Conservation (phyloP, 108 stramenopile genomes). For the Skeletonema costatum region DNA sequence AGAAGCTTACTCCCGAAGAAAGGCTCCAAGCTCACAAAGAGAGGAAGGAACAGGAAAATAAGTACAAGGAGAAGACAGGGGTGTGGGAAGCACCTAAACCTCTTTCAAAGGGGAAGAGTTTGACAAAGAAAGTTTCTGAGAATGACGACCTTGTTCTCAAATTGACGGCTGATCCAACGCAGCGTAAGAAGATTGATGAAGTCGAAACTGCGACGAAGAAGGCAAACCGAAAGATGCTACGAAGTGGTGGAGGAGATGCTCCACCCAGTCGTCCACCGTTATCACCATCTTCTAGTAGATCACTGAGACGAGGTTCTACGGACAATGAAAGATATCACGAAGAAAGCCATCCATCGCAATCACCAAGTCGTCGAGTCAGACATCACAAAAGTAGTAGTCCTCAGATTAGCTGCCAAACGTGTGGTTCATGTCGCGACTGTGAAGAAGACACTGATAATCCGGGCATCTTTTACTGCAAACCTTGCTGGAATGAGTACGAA, state of each 20-base stretch:
- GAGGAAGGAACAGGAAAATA: conserved; percentile 52
- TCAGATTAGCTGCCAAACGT: conserved; percentile 46
- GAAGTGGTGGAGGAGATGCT: conserved; percentile 9
- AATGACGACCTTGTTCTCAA: conserved; percentile 56
- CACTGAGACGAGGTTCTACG: not conserved
- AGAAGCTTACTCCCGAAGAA: conserved; percentile 53
- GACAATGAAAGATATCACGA: not conserved
- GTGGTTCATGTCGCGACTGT: conserved; percentile 40
- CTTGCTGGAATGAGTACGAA: conserved; percentile 66
- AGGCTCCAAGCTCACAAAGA: conserved; percentile 53
- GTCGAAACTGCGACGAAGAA: conserved; percentile 27
- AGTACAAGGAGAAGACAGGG: conserved; percentile 53
- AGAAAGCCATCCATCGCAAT: not conserved
- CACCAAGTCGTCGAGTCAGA: not conserved
- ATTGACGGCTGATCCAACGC: conserved; percentile 42
- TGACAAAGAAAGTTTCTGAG: conserved; percentile 39
- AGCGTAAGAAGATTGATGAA: conserved; percentile 47
- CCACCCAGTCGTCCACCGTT: not conserved
- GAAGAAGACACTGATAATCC: conserved; percentile 63
- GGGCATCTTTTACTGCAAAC: conserved; percentile 53
- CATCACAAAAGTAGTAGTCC: conserved; percentile 3
- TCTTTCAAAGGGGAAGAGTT: conserved; percentile 25
- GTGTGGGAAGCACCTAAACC: conserved; percentile 55
- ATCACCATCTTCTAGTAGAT: conserved; percentile 4
- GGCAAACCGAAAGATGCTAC: conserved; percentile 15